Evolutionary conservation across 148 eudicot genomes (phyloP).

Genomic region (Pharnaceum exiguum): DNA sequence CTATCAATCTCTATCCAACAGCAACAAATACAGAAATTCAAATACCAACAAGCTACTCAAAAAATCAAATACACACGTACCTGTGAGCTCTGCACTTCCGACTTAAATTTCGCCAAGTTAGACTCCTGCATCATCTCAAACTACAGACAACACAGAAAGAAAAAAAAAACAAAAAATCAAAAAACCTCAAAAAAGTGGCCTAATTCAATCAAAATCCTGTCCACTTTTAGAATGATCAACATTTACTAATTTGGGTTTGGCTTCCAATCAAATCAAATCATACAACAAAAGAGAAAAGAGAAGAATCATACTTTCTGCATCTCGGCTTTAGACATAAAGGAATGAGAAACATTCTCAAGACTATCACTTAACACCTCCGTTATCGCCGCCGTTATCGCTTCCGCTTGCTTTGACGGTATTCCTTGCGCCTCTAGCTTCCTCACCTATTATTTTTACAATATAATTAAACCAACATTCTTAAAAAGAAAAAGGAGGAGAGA

Average conservation of each 20-base stretch:
- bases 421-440: slow-evolving; percentile 78
- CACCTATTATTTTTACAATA: slow-evolving; percentile 31
- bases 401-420: slow-evolving; percentile 79
- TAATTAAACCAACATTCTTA: too few species aligned
- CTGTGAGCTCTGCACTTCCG: slow-evolving; percentile 84
- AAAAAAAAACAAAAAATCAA: too few species aligned
- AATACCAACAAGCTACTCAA: neutral
- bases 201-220: too few species aligned
- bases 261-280: neutral
- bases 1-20: too few species aligned
- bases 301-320: slow-evolving; percentile 50
- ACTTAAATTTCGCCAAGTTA: slow-evolving; percentile 66
- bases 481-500: neutral
- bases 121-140: slow-evolving; percentile 74
- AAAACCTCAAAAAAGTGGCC: too few species aligned
- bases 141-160: slow-evolving; percentile 31
- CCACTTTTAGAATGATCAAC: too few species aligned
- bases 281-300: neutral
- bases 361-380: slow-evolving; percentile 74
- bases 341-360: slow-evolving; percentile 57
- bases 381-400: slow-evolving; percentile 65
- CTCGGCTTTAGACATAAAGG: slow-evolving; percentile 63
- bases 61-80: slow-evolving; percentile 26
- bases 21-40: neutral
- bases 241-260: too few species aligned